These are phyloP conservation scores for Cyclocybe aegerita DNA, from an alignment of 768 basidiomycete species.

Conservation along the genomic window DNA sequence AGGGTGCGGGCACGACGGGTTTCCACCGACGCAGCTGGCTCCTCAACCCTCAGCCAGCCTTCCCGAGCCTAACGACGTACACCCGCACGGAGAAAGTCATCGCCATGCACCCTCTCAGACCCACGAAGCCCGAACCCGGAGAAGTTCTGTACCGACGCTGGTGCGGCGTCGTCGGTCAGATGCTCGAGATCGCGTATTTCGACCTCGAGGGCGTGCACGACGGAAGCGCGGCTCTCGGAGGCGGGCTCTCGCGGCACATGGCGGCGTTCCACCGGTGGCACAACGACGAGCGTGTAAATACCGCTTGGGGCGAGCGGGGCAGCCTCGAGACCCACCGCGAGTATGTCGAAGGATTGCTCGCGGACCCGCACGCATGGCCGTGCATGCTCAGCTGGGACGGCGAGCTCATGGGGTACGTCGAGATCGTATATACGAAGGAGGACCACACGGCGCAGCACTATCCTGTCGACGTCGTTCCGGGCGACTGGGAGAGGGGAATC, in stretches of 20 bases:
- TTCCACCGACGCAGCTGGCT: constrained; percentile 27
- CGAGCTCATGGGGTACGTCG: constrained; percentile 42
- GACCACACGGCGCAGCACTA: constrained; percentile 31
- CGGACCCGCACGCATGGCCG: constrained; percentile 37
- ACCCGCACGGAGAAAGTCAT: constrained; percentile 47
- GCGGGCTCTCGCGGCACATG: constrained; percentile 32
- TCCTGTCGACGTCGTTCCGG: constrained; percentile 17
- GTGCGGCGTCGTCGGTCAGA: constrained; percentile 29
- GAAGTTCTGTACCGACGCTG: constrained; percentile 41
- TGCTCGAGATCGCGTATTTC: constrained; percentile 31
- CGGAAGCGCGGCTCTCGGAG: constrained; percentile 2
- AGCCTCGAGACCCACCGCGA: constrained; percentile 40
- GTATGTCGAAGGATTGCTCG: constrained; percentile 34
- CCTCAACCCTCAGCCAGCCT: constrained; percentile 22
- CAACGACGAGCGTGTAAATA: constrained; percentile 45
- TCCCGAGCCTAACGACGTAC: constrained; percentile 39
- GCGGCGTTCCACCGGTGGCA: constrained; percentile 49
- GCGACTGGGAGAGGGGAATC: constrained; percentile 33
- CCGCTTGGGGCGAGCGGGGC: constrained; percentile 46
- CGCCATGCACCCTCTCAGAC: constrained; percentile 50
- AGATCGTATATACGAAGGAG: constrained; percentile 47
- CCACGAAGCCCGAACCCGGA: constrained; percentile 41
- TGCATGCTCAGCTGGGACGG: constrained; percentile 50
- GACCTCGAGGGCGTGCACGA: constrained; percentile 27
- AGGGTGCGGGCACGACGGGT: constrained; percentile 44